Conservation (phyloP, 192 early-diverging fungal genomes). For the Gonapodya prolifera region DNA sequence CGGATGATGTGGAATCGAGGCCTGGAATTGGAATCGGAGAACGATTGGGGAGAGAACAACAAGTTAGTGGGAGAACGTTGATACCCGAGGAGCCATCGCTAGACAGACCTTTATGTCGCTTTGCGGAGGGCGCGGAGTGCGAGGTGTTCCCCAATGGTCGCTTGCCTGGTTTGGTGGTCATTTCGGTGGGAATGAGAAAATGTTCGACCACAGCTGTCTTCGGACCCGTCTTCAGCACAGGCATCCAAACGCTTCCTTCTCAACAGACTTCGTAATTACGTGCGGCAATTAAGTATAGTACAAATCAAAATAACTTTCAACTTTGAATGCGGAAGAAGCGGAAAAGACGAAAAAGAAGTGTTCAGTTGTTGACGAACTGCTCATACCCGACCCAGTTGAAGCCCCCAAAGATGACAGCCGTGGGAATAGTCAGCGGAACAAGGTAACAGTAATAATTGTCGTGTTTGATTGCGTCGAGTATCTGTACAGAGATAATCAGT, state of each 20-base stretch:
- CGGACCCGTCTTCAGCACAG: no score
- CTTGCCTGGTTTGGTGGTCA: background rate
- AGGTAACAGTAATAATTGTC: constrained; percentile 75
- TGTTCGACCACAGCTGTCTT: no score
- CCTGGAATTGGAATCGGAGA: no score
- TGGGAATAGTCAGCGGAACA: constrained; percentile 64
- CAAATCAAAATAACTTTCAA: no score
- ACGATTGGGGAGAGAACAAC: no score
- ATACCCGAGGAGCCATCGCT: background rate
- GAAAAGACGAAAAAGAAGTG: no score
- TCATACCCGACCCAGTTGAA: constrained; percentile 97
- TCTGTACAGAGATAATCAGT: constrained; percentile 14
- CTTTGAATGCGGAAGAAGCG: no score
- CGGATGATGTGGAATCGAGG: no score
- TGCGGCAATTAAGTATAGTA: no score
- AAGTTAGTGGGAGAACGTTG: no score
- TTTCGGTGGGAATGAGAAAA: background rate
- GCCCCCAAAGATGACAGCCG: constrained; percentile 59
- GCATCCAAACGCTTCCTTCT: no score
- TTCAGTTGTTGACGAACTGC: constrained; percentile 81
- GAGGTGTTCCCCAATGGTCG: background rate
- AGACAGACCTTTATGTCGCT: background rate
- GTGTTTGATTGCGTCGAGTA: constrained; percentile 56
- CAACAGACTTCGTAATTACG: no score
- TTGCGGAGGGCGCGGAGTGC: background rate